A percentile compares a stretch with the other conserved stretches of the same genome.
Evolutionary conservation across 2,329 filamentous ascomycete species (phyloP).

Genomic region (Aspergillus aculeatinus): DNA sequence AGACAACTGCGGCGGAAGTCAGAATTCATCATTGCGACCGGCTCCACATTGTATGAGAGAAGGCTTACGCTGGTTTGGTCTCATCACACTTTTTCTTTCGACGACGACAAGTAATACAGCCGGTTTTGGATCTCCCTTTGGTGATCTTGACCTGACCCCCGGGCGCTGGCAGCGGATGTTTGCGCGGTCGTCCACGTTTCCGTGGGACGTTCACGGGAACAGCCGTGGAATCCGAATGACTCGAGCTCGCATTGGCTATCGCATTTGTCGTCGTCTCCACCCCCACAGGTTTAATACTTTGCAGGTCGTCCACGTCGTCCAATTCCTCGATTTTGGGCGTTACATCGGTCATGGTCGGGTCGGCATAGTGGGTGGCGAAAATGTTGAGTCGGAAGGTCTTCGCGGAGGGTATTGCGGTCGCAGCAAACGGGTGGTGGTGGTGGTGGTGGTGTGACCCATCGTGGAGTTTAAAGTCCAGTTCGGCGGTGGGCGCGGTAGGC

Average conservation of each 20-base stretch:
- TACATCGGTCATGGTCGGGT: constrained; percentile 36
- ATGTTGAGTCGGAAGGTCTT: constrained; percentile 27
- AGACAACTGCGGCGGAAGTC: constrained; percentile 41
- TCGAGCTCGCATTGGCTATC: constrained; percentile 18
- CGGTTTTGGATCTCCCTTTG: constrained; percentile 66
- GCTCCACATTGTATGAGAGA: constrained; percentile 23
- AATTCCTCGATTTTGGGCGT: constrained; percentile 57
- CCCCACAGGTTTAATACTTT: constrained; percentile 32
- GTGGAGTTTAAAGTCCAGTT: constrained; percentile 23
- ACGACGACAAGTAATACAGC: constrained; percentile 59
- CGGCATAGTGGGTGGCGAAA: constrained; percentile 21
- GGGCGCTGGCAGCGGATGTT: constrained; percentile 67
- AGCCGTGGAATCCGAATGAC: constrained; percentile 26
- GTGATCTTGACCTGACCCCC: constrained; percentile 66
- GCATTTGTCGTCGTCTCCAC: constrained; percentile 25
- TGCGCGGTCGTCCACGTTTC: constrained; percentile 77
- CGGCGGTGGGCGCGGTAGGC: constrained; percentile 19
- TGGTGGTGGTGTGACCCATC: constrained; percentile 10
- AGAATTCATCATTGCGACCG: constrained; percentile 11
- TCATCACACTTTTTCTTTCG: constrained; percentile 62
- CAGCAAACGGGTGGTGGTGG: constrained; percentile 13
- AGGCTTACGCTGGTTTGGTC: constrained; percentile 42
- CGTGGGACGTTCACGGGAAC: constrained; percentile 46
- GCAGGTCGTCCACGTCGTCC: constrained; percentile 43
- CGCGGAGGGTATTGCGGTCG: constrained; percentile 21